Percentiles rank a stretch among this genome's conserved stretches.
Evolutionary conservation across 164 flowering plant species (phyloP).

Genomic region (Liriodendron chinense): DNA sequence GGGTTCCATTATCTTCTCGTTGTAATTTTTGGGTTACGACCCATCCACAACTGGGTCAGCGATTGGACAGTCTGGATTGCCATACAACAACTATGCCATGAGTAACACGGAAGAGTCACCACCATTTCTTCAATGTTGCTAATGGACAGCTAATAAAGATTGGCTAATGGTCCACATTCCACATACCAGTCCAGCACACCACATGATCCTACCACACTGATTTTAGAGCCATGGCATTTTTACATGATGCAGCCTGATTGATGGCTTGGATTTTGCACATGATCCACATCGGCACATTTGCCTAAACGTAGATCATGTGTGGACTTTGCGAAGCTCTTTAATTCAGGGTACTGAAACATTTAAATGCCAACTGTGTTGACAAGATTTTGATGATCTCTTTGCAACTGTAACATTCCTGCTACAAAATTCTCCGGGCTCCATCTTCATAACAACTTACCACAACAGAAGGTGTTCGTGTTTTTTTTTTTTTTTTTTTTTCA

Average conservation of each 20-base stretch:
- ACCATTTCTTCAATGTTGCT: neutral
- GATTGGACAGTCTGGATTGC: neutral
- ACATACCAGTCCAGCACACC: too few species aligned
- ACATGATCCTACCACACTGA: neutral
- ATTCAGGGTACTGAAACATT: neutral
- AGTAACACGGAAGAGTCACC: neutral
- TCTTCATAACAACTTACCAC: constrained; percentile 86
- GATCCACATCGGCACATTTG: neutral
- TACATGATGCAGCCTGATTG: neutral
- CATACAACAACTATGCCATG: neutral
- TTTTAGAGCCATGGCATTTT: neutral
- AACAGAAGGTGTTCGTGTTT: constrained; percentile 76
- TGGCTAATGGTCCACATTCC: neutral
- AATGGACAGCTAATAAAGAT: neutral
- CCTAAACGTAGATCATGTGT: neutral
- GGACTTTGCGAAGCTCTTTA: neutral
- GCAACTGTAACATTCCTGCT: constrained; percentile 88
- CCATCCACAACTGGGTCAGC: too few species aligned
- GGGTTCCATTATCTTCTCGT: too few species aligned
- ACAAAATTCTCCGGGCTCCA: constrained; percentile 62
- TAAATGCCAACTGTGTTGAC: constrained; percentile 9
- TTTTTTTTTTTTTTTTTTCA: neutral
- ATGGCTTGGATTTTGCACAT: neutral
- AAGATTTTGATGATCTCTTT: constrained; percentile 87
- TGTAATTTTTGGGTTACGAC: too few species aligned